phyloP scores from a whole-genome alignment of 352 stramenopile species.

The Pythium dissotocum region DNA sequence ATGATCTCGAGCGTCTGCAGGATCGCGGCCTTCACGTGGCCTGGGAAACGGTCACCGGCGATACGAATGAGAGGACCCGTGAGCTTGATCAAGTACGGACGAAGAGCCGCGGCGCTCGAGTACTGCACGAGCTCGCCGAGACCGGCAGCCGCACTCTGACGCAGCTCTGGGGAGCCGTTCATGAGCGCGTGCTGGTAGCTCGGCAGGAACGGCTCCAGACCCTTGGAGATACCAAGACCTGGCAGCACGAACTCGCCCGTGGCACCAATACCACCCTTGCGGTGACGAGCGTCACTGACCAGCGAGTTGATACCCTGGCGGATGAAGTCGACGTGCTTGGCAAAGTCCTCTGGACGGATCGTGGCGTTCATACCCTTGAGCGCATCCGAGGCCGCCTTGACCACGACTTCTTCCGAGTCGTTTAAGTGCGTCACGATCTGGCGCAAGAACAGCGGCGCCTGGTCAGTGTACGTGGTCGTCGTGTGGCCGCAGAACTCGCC shows the following conservation, averaged over 20 bases:
- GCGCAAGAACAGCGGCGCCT: conserved; percentile 95
- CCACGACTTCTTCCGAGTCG: conserved; percentile 88
- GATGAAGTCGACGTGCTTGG: conserved; percentile 97
- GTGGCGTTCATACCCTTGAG: conserved; percentile 92
- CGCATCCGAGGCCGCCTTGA: conserved; percentile 88
- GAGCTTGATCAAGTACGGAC: conserved; percentile 98
- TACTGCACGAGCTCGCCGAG: conserved; percentile 97
- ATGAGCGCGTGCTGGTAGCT: conserved; percentile 98
- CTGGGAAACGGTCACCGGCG: conserved; percentile 97
- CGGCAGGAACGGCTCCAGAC: conserved; percentile 95
- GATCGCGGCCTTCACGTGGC: conserved; percentile 98
- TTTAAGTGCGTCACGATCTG: conserved; percentile 97
- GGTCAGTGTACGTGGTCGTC: conserved; percentile 89
- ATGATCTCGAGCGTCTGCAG: conserved; percentile 97
- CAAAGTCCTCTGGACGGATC: conserved; percentile 91
- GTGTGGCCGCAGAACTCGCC: conserved; percentile 89
- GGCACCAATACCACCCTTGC: conserved; percentile 88
- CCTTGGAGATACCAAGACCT: conserved; percentile 81
- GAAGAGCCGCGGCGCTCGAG: conserved; percentile 85
- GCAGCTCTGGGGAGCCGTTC: conserved; percentile 90
- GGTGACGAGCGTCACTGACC: conserved; percentile 94
- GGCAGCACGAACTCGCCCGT: conserved; percentile 79
- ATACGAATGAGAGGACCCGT: conserved; percentile 98
- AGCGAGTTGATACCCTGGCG: conserved; percentile 96
- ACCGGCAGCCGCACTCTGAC: conserved; percentile 91